These are phyloP conservation scores for Colletotrichum tropicale DNA, from an alignment of 2,329 filamentous ascomycete genomes.

Conservation along the genomic window DNA sequence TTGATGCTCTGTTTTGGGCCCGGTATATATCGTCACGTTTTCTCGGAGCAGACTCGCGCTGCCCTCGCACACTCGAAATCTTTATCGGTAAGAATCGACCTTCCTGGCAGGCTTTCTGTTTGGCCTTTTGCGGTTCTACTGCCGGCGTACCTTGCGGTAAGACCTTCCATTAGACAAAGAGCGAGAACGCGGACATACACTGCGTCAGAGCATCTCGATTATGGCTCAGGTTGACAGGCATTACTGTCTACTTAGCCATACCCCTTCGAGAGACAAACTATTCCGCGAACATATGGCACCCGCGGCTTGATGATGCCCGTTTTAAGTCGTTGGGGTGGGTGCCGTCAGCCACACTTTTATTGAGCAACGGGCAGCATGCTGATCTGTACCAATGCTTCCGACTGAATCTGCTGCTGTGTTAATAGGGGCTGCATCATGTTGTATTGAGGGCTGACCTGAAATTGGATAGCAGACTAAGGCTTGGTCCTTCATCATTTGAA, in stretches of 20 bases:
- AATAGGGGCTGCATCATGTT: too few relatives aligned
- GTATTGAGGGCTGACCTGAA: too few relatives aligned
- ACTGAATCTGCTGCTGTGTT: too few relatives aligned
- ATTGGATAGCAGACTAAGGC: too few relatives aligned
- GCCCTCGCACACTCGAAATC: background rate
- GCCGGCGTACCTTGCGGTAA: too few relatives aligned
- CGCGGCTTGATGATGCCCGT: background rate
- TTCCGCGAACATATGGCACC: background rate
- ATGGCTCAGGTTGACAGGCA: background rate
- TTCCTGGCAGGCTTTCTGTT: background rate
- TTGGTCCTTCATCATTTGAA: too few relatives aligned
- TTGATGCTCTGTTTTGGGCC: background rate
- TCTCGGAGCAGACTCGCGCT: too few relatives aligned
- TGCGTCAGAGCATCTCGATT: background rate
- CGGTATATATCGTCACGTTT: background rate
- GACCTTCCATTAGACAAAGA: background rate
- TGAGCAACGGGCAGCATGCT: too few relatives aligned
- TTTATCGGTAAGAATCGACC: background rate
- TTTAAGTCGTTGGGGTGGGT: background rate
- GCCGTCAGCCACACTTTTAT: background rate
- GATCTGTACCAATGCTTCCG: too few relatives aligned
- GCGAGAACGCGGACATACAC: background rate
- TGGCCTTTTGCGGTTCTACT: background rate
- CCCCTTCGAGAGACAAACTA: background rate
- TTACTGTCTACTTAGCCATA: background rate